These are phyloP conservation scores for Hypomyces perniciosus DNA, from an alignment of 2,329 filamentous ascomycete species.

Conservation along the genomic window DNA sequence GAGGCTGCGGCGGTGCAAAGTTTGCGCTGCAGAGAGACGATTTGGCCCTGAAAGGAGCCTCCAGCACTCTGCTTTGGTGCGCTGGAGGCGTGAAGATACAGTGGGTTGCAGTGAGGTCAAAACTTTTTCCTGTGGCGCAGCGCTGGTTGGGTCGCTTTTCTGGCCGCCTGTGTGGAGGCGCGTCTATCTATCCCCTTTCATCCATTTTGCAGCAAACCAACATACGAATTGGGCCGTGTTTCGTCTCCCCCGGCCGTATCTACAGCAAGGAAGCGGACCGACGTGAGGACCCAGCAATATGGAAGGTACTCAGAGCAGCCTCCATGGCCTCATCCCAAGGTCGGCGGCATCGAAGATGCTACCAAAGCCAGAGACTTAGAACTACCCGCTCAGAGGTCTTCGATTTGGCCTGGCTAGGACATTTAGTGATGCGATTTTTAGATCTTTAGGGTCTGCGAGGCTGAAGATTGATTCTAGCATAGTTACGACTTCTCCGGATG, in stretches of 20 bases:
- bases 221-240: too few relatives aligned
- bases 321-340: not conserved
- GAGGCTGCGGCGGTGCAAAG: conserved; percentile 5
- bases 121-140: conserved; percentile 6
- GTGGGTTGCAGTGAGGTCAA: conserved; percentile 2
- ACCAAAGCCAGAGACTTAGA: not conserved
- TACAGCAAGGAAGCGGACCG: too few relatives aligned
- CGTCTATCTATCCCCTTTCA: not conserved
- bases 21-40: not conserved
- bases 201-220: too few relatives aligned
- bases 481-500: not conserved
- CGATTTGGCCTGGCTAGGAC: not conserved
- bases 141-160: conserved; percentile 4
- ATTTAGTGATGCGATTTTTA: not conserved
- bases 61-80: not conserved
- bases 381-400: not conserved
- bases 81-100: not conserved
- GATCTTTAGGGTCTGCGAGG: not conserved
- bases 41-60: not conserved
- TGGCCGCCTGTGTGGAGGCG: conserved; percentile 6
- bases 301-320: not conserved
- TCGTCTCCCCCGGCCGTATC: too few relatives aligned
- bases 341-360: not conserved
- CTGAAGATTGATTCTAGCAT: not conserved
- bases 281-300: not conserved